phyloP scores from a whole-genome alignment of 345 rosid genomes.

The Cardamine chenopodiifolia region DNA sequence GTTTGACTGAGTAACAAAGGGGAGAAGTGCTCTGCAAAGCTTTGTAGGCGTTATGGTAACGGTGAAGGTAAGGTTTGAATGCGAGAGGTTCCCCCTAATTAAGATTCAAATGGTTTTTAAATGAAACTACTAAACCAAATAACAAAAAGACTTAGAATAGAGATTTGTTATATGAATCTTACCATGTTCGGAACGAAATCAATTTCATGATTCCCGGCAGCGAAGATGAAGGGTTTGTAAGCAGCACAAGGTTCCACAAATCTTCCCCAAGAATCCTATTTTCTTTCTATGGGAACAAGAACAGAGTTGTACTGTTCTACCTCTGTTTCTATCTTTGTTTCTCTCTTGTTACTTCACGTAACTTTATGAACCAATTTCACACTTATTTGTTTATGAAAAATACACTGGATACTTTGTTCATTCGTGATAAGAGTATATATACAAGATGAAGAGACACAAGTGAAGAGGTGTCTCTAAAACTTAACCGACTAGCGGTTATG shows the following conservation, averaged over 20 bases:
- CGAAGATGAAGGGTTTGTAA: conserved; percentile 58
- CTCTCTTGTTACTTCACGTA: too few relatives aligned
- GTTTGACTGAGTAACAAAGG: conserved; percentile 51
- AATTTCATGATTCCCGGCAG: conserved; percentile 56
- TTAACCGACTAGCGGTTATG: too few relatives aligned
- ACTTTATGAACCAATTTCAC: too few relatives aligned
- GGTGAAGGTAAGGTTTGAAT: conserved; percentile 43
- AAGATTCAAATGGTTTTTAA: background rate
- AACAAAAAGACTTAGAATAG: background rate
- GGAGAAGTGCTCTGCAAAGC: conserved; percentile 49
- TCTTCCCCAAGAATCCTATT: conserved; percentile 60
- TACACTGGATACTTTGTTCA: too few relatives aligned
- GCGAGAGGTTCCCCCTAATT: conserved; percentile 41
- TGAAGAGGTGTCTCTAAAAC: too few relatives aligned
- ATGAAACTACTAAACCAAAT: background rate
- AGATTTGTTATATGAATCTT: conserved; percentile 16
- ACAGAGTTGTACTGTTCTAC: too few relatives aligned
- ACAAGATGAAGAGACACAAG: too few relatives aligned
- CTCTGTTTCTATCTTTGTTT: too few relatives aligned
- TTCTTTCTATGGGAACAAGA: too few relatives aligned
- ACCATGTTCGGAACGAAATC: conserved; percentile 48
- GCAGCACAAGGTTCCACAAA: conserved; percentile 52
- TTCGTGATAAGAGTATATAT: too few relatives aligned
- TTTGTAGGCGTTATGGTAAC: conserved; percentile 45
- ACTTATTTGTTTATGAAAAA: too few relatives aligned